Base-by-base conservation (phyloP, 2,329 filamentous ascomycete genomes). In the Purpureocillium takamizusanense region DNA sequence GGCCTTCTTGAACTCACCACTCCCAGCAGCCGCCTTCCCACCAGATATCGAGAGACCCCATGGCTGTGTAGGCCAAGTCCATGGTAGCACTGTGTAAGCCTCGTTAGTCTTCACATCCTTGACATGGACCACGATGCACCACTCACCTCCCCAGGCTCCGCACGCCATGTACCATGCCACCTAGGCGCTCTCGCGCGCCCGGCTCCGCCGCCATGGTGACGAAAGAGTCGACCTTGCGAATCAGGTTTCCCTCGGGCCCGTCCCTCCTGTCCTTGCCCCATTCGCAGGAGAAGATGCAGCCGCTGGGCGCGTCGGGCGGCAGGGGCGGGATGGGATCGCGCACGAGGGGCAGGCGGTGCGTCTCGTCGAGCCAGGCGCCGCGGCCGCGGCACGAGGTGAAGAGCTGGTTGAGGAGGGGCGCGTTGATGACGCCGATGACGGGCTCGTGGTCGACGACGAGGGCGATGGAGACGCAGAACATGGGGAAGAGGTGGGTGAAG, bases 1-100 rank as follows among this genome's bases (percentile, higher is more conserved):
- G n/a, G n/a, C n/a, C n/a, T n/a, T n/a, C n/a, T n/a, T n/a, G n/a
- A n/a, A n/a, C 69, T 46, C 50, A 80, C 78, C 83, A 88, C 59
- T 87, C 84, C 83, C 83, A 86, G 51, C 82, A 86, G 0, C 83
- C 83, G 3, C 82, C 83, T 54, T 88, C 83, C 83, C 83, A 88
- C 83, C 83, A 87, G 10, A 87, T 85, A 58, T 88, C 83, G 47
- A 87, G 80, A 0, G 77, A 68, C 0, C 83, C 83, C 72, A 83
- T 83, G 11, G 84, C 83, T 9, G 77, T 76, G 54, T 87, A 88
- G 0, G 82, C 83, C 35, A 88, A 59, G 56, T 87, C 83, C 38
- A 88, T 54, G 2, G 83, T 85, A 8, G 83, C 83, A 51, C 81
- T 82, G 4, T 7, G 7, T 37, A 2, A 6, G 12, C 10, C n/a